Evolutionary conservation across 2,329 filamentous ascomycete species (phyloP), one percentile per base, ranked within the genome.

Genomic region (Simplicillium aogashimaense): DNA sequence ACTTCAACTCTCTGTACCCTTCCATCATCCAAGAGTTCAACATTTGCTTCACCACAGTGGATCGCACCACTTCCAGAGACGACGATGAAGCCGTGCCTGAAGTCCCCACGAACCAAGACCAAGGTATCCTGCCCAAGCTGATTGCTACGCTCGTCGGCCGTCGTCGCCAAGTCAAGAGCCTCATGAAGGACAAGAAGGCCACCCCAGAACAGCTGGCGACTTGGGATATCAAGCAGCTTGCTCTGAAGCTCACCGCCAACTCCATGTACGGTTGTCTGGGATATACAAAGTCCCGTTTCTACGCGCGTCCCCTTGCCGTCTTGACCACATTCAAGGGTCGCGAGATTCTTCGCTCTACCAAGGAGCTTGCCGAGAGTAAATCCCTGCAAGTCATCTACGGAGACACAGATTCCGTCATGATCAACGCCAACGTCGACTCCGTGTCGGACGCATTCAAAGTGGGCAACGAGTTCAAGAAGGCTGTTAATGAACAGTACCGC

Each of bases 11-110:
- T 53, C 71, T 98, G 46, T 98, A 98, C 54, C 92, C 92, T 28
- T 95, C 87, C 56, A 97, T 98, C 55, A 98, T 98, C 45, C 94
- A 98, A 57, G 94, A 98, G 72, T 98, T 81, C 67, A 98, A 98
- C 63, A 98, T 98, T 51, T 98, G 94, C 69, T 98, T 98, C 64
- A 98, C 92, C 2, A 98, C 94, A 0, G 88, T 98, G 7, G 86
- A 97, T 45, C 75, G 92, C 51, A 70, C 76, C 32, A 69, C 76
- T 45, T 65, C 82, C 51, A 40, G 52, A 29, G 80, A 89, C 33
- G 84, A 92, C 37, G 87, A 95, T 39, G 88, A 97, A 41, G 79
- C 77, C 41, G 86, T 97, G 2, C 92, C 92, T 1, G 86, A 94
- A 45, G 83, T 95, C 1, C 90, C 90, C 3, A 66, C 66, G 3